Evolutionary conservation across 2,329 filamentous ascomycete genomes (phyloP).

Genomic region (Ophiostoma novo-ulmi): DNA sequence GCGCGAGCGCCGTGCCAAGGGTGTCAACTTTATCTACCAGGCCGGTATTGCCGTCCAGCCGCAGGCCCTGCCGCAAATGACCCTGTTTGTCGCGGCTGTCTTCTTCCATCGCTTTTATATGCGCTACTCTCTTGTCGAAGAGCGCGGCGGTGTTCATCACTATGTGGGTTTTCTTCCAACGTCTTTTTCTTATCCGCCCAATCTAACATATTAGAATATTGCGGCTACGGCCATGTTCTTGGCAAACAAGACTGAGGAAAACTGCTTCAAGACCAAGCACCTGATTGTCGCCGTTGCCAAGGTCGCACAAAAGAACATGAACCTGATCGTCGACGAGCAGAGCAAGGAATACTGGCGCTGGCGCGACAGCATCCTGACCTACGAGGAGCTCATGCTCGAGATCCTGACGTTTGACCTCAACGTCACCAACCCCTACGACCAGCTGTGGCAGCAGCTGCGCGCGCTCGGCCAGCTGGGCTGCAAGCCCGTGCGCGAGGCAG

Average conservation of each 20-base stretch:
- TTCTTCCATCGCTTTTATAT: slow-evolving; percentile 97
- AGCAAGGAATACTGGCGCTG: slow-evolving; percentile 98
- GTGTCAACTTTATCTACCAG: slow-evolving; percentile 93
- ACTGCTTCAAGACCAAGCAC: slow-evolving; percentile 91
- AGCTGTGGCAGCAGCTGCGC: slow-evolving; percentile 70
- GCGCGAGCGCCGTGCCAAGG: slow-evolving; percentile 75
- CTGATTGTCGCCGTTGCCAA: slow-evolving; percentile 90
- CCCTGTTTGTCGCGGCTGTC: slow-evolving; percentile 83
- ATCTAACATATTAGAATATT: slow-evolving; percentile 53
- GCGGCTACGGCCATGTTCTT: slow-evolving; percentile 89
- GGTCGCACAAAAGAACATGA: slow-evolving; percentile 89
- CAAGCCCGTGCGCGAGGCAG: slow-evolving; percentile 29
- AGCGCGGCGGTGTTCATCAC: slow-evolving; percentile 76
- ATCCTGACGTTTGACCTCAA: slow-evolving; percentile 90
- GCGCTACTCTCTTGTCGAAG: slow-evolving; percentile 73
- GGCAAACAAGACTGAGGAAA: slow-evolving; percentile 95
- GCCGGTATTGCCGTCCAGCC: slow-evolving; percentile 81
- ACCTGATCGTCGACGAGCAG: slow-evolving; percentile 88
- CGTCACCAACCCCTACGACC: slow-evolving; percentile 79
- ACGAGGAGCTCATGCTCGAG: slow-evolving; percentile 90
- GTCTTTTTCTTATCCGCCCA: not conserved
- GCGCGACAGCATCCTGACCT: slow-evolving; percentile 86
- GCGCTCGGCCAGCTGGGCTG: slow-evolving; percentile 26
- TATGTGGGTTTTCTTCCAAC: slow-evolving; percentile 57
- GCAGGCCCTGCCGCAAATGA: slow-evolving; percentile 69